A percentile compares a stretch with the other conserved stretches of the same genome.
Evolutionary conservation across 1,284 basidiomycete genomes (phyloP).

Genomic region (Moesziomyces sp.): DNA sequence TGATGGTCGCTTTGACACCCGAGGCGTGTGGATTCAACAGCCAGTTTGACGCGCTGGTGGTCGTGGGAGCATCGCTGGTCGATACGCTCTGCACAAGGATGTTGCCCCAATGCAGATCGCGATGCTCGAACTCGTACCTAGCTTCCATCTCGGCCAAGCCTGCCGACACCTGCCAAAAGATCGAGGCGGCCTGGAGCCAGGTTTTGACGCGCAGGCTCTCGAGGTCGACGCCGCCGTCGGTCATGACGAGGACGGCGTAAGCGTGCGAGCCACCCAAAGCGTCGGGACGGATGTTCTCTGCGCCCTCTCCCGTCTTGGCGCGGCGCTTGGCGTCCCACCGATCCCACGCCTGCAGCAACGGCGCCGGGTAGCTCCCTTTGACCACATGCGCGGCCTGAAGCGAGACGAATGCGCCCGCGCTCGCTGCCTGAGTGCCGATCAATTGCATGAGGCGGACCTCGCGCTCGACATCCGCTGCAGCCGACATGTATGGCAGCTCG

Average conservation of each 20-base stretch:
- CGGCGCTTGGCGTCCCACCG: slow-evolving; percentile 73
- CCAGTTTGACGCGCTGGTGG: slow-evolving; percentile 2
- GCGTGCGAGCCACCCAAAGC: slow-evolving; percentile 77
- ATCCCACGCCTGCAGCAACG: slow-evolving; percentile 86
- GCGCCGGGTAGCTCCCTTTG: slow-evolving; percentile 81
- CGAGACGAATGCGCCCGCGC: slow-evolving; percentile 32
- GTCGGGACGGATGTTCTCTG: slow-evolving; percentile 86
- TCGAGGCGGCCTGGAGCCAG: slow-evolving; percentile 85
- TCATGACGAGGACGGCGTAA: slow-evolving; percentile 87
- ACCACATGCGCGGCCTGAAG: slow-evolving; percentile 78
- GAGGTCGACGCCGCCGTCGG: slow-evolving; percentile 87
- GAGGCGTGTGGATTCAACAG: slow-evolving; percentile 61
- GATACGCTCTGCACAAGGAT: slow-evolving; percentile 75
- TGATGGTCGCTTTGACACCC: slow-evolving; percentile 83
- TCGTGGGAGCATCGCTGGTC: background rate
- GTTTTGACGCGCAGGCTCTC: slow-evolving; percentile 81
- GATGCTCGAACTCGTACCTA: slow-evolving; percentile 89
- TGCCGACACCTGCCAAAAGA: slow-evolving; percentile 89
- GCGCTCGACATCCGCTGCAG: slow-evolving; percentile 79
- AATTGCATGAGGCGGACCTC: slow-evolving; percentile 87
- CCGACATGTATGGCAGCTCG: slow-evolving; percentile 67
- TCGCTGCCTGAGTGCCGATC: slow-evolving; percentile 68
- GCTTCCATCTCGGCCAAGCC: slow-evolving; percentile 82
- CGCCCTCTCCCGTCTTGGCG: slow-evolving; percentile 72
- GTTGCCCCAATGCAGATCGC: slow-evolving; percentile 98